Evolutionary conservation across 306 rosid species (phyloP).

Genomic region (Notholithocarpus densiflorus): DNA sequence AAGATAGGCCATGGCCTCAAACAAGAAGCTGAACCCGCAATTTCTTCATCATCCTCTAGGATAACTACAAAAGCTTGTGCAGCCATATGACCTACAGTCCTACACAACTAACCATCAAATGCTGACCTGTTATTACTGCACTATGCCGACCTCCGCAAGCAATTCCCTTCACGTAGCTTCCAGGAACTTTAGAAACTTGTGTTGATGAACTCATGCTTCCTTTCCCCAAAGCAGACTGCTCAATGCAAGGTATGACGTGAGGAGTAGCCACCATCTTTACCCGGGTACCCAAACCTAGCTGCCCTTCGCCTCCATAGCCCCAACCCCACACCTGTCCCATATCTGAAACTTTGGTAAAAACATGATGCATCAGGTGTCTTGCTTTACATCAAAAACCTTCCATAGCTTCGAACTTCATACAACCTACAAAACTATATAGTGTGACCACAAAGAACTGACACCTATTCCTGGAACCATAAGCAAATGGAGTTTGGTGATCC

Average conservation of each 20-base stretch:
- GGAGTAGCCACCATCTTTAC: slow-evolving; percentile 85
- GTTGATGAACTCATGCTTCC: slow-evolving; percentile 29
- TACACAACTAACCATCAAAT: background rate
- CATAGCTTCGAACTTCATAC: slow-evolving; percentile 72
- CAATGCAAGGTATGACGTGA: slow-evolving; percentile 69
- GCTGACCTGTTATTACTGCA: slow-evolving; percentile 72
- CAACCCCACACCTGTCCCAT: slow-evolving; percentile 99
- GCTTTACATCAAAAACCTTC: slow-evolving; percentile 84
- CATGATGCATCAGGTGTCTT: slow-evolving; percentile 77
- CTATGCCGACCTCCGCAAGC: slow-evolving; percentile 98
- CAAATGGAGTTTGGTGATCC: slow-evolving; percentile 5
- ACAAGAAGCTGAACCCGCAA: background rate
- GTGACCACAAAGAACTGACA: slow-evolving; percentile 61
- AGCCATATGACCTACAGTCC: slow-evolving; percentile 1
- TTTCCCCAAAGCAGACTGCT: slow-evolving; percentile 50
- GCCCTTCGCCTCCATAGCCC: slow-evolving; percentile 99
- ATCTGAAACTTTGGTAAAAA: slow-evolving; percentile 90
- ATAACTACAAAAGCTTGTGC: background rate
- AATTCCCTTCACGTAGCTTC: slow-evolving; percentile 66
- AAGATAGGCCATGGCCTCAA: background rate
- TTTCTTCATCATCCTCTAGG: background rate
- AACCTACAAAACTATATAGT: slow-evolving; percentile 84
- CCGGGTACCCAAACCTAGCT: slow-evolving; percentile 92
- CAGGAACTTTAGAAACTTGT: slow-evolving; percentile 53
- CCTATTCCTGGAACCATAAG: slow-evolving; percentile 38